phyloP scores from a whole-genome alignment of 2,329 filamentous ascomycete species.

The Cladosporium sp. region DNA sequence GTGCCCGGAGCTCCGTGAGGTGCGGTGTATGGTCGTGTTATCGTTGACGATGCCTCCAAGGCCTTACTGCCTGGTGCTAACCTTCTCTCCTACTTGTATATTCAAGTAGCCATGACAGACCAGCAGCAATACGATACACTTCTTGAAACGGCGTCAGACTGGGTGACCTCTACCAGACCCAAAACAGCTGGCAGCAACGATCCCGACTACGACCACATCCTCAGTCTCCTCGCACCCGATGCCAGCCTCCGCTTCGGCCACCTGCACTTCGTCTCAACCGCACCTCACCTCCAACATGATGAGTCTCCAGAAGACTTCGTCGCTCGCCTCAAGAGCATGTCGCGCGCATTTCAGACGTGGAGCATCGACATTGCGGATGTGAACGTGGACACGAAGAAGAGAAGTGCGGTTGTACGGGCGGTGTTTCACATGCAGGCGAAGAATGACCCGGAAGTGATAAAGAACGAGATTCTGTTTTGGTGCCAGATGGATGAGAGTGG shows the following conservation, averaged over 20 bases:
- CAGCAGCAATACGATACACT: constrained; percentile 25
- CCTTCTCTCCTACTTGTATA: background rate
- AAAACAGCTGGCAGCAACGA: constrained; percentile 26
- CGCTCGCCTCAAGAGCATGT: constrained; percentile 31
- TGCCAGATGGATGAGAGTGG: constrained; percentile 34
- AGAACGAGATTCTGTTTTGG: constrained; percentile 41
- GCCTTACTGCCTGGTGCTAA: background rate
- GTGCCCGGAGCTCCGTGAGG: background rate
- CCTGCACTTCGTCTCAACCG: constrained; percentile 32
- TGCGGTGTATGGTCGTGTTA: background rate
- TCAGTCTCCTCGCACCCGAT: constrained; percentile 24
- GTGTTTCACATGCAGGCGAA: constrained; percentile 35
- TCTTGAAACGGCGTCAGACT: constrained; percentile 24
- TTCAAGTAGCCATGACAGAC: constrained; percentile 8
- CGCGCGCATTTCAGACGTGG: constrained; percentile 32
- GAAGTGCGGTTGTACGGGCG: constrained; percentile 30
- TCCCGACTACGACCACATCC: constrained; percentile 28
- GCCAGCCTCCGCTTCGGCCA: constrained; percentile 38
- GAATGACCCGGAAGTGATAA: constrained; percentile 26
- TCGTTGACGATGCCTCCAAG: no score
- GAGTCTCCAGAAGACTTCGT: constrained; percentile 30
- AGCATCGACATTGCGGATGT: constrained; percentile 28
- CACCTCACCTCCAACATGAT: constrained; percentile 30
- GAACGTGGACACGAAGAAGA: constrained; percentile 34
- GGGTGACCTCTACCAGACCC: constrained; percentile 25